Evolutionary conservation across 1,284 basidiomycete genomes (phyloP), one percentile per base, ranked within the genome.

Genomic region (Ustanciosporium gigantosporum): DNA sequence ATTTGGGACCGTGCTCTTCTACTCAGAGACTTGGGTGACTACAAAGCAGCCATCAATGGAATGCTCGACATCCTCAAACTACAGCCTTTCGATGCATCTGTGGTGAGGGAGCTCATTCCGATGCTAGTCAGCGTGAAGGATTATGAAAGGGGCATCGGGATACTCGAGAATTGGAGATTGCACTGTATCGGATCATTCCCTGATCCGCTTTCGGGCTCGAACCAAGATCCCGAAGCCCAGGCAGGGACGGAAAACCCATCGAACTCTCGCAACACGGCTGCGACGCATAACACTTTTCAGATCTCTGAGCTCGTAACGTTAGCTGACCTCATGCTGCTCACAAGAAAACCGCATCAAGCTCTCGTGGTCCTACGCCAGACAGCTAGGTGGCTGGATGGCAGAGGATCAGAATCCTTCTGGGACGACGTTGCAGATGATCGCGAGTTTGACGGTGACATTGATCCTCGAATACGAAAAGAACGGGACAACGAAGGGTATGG

Each of bases 1-100:
- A 83, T 94, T 20, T 96, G 91, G 90, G 91, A 97, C 66, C 85
- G 91, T 2, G 90, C 92, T 0, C 81, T 84, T 3, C 82, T 96
- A 5, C 87, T 91, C 5, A 87, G 87, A 61, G 86, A 90, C 58
- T 83, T 87, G 1, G 86, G 90, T 27, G 79, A 86, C 32, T 82
- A 83, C 58, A 87, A 85, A 19, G 88, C 88, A 85, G 89, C 92
- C 0, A 84, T 87, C 13, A 83, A 85, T 49, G 86, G 89, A 0
- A 86, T 91, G 70, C 79, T 87, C 22, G 84, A 85, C 13, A 87
- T 92, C 49, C 81, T 94, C 39, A 87, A 86, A 58, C 83, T 86
- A 15, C 84, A 87, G 45, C 88, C 89, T 0, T 87, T 92, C 70
- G 88, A 96, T 69, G 82, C 90, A 16, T 85, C 84, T 16, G 85